Base-by-base conservation (phyloP, 805 yeast genomes). In the Schizosaccharomyces cryophilus region DNA sequence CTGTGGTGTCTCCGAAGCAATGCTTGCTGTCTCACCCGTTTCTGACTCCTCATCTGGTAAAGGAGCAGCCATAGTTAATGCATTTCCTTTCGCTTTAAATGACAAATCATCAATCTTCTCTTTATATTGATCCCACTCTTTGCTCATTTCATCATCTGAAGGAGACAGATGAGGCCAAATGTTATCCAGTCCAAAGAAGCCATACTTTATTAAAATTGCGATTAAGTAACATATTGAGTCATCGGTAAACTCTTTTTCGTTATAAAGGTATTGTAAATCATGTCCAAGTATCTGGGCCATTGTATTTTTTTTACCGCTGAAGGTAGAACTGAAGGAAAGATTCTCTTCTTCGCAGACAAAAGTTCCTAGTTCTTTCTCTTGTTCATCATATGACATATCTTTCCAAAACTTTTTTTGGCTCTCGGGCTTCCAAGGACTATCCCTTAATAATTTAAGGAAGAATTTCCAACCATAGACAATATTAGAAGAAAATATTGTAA, bases 61-160 rank as follows among this genome's bases (percentile, higher is more conserved):
- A 0, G 95, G 95, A 9, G 93, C 93, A 5, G 96, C 95, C 65
- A 88, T 69, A 0, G 96, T 93, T 59, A 89, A 72, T 0, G 95
- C 95, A 64, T 84, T 85, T 0, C 86, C 83, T 29, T 79, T 77
- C 0, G 89, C 83, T 63, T 75, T 74, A 66, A 76, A 74, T 0
- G 85, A 79, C 62, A 80, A 77, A 13, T 79, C 79, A 17, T 81
- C 81, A 62, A 78, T 67, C 9, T 75, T 73, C 38, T 72, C 71
- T 45, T 78, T 75, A 67, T 80, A 77, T 3, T 68, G 67, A 1
- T 70, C 71, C 47, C 80, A 76, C 35, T 80, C 71, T 9, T 66
- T 66, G 0, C 66, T 66, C 73, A 84, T 73, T 2, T 71, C 76
- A 2, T 72, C 74, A 35, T 77, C 79, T 11, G 71, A 68, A 0